Percentiles rank a stretch among this genome's conserved stretches.
Evolutionary conservation across 495 filamentous ascomycete species (phyloP).

Genomic region (Aeminium ludgeri): DNA sequence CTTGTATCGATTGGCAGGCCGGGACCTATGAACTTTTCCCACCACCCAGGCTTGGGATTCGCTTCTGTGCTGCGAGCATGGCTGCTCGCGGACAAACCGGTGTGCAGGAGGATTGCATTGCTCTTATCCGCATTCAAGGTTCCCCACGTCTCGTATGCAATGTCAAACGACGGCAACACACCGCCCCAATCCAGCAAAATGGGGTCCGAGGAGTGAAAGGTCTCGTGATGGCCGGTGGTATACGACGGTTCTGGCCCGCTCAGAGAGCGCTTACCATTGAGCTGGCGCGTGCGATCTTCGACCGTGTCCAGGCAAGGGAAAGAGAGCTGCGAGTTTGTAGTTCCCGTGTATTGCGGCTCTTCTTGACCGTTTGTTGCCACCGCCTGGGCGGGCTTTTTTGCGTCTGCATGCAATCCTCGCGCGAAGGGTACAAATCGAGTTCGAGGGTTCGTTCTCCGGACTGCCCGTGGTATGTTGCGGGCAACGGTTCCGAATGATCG

Average conservation of each 20-base stretch:
- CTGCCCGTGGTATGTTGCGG: constrained; percentile 1
- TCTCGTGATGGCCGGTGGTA: constrained; percentile 64
- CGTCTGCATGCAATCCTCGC: constrained; percentile 1
- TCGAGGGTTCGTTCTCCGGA: constrained; percentile 5
- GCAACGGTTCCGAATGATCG: neutral
- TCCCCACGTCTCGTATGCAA: constrained; percentile 94
- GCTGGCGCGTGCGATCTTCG: constrained; percentile 65
- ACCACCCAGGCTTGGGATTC: constrained; percentile 89
- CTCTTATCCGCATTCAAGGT: constrained; percentile 59
- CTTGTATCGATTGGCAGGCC: constrained; percentile 73
- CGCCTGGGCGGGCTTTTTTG: constrained; percentile 8
- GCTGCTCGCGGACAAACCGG: constrained; percentile 84
- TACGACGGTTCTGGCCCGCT: constrained; percentile 88
- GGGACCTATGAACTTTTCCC: constrained; percentile 97
- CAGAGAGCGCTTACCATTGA: constrained; percentile 48
- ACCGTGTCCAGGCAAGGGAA: constrained; percentile 93
- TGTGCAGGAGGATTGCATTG: constrained; percentile 87
- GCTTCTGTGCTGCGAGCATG: constrained; percentile 77
- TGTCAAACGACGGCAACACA: constrained; percentile 62
- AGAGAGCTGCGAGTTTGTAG: constrained; percentile 77
- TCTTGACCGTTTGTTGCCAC: constrained; percentile 6
- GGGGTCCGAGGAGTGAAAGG: constrained; percentile 54
- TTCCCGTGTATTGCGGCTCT: constrained; percentile 20
- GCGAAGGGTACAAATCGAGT: neutral
- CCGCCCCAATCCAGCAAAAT: constrained; percentile 89